Conservation (phyloP, 1,284 basidiomycete species). For the Hypsizygus ulmarius region DNA sequence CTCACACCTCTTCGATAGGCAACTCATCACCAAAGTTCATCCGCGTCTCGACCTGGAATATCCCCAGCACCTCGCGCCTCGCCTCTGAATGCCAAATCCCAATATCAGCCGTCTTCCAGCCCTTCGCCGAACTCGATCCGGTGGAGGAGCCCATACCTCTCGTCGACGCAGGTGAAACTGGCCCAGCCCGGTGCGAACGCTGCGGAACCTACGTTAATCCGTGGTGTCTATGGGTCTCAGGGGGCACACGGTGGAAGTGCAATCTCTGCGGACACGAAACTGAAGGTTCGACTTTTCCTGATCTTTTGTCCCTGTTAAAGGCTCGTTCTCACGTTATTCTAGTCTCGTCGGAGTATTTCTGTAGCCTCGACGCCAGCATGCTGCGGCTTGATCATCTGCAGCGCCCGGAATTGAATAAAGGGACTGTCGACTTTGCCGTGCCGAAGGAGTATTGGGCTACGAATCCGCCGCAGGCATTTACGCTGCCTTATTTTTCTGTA, state of each 20-base stretch:
- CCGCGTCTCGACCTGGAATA: constrained; percentile 84
- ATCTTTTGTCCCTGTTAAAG: constrained; percentile 18
- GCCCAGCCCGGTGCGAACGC: constrained; percentile 83
- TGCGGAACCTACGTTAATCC: constrained; percentile 95
- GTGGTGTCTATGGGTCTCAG: constrained; percentile 87
- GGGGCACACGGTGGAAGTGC: constrained; percentile 89
- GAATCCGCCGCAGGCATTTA: constrained; percentile 55
- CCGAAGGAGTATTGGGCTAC: constrained; percentile 87
- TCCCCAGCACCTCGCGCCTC: constrained; percentile 82
- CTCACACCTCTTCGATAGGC: constrained; percentile 33
- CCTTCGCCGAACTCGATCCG: constrained; percentile 83
- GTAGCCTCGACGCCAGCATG: constrained; percentile 78
- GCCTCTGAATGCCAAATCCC: constrained; percentile 85
- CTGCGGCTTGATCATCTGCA: constrained; percentile 81
- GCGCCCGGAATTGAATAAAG: constrained; percentile 86
- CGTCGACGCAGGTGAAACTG: constrained; percentile 62
- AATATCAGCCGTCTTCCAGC: constrained; percentile 84
- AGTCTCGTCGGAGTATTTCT: constrained; percentile 87
- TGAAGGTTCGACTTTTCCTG: constrained; percentile 52
- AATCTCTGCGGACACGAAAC: constrained; percentile 88
- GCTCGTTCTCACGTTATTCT: constrained; percentile 13
- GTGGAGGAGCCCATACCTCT: constrained; percentile 83
- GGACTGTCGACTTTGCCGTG: constrained; percentile 91
- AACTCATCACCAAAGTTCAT: constrained; percentile 86
- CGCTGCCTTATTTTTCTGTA: constrained; percentile 49